Percentiles rank a stretch among this genome's conserved stretches.
These are phyloP conservation scores for Aspergillus egyptiacus DNA, from an alignment of 495 filamentous ascomycete genomes.

Conservation along the genomic window DNA sequence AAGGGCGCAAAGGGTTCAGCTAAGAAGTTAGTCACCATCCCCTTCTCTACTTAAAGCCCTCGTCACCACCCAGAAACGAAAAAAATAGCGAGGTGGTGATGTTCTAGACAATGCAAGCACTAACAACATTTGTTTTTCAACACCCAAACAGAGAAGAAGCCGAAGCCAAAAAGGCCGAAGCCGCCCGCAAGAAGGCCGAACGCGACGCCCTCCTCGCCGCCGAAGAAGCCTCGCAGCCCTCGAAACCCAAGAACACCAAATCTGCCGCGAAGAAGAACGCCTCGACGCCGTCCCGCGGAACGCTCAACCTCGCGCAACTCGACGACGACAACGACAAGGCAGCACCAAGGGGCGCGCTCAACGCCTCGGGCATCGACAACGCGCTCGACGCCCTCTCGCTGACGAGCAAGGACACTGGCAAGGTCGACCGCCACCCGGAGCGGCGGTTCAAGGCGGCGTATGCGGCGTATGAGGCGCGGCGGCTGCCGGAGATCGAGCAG, in stretches of 20 bases:
- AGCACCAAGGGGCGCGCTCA: slow-evolving; percentile 49
- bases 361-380: slow-evolving; percentile 83
- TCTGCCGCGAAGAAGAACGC: slow-evolving; percentile 60
- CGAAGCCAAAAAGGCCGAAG: slow-evolving; percentile 79
- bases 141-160: slow-evolving; percentile 61
- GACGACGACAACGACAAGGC: slow-evolving; percentile 45
- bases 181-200: slow-evolving; percentile 81
- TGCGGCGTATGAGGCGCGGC: slow-evolving; percentile 76
- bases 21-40: slow-evolving; percentile 66
- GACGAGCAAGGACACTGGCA: slow-evolving; percentile 46
- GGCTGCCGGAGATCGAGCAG: slow-evolving; percentile 74
- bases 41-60: neutral
- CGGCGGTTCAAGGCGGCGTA: slow-evolving; percentile 82
- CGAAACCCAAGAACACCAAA: slow-evolving; percentile 56
- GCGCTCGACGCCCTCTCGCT: slow-evolving; percentile 77
- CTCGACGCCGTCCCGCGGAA: slow-evolving; percentile 26
- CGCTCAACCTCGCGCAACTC: slow-evolving; percentile 64
- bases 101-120: too few relatives aligned
- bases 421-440: slow-evolving; percentile 84
- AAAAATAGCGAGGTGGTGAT: too few relatives aligned
- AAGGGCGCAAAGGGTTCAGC: slow-evolving; percentile 77
- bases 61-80: neutral
- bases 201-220: slow-evolving; percentile 74
- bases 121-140: too few relatives aligned
- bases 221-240: slow-evolving; percentile 64